Evolutionary conservation across 331 rosid species (phyloP), one percentile per base, ranked within the genome.

Genomic region (Pyrus hybrid): DNA sequence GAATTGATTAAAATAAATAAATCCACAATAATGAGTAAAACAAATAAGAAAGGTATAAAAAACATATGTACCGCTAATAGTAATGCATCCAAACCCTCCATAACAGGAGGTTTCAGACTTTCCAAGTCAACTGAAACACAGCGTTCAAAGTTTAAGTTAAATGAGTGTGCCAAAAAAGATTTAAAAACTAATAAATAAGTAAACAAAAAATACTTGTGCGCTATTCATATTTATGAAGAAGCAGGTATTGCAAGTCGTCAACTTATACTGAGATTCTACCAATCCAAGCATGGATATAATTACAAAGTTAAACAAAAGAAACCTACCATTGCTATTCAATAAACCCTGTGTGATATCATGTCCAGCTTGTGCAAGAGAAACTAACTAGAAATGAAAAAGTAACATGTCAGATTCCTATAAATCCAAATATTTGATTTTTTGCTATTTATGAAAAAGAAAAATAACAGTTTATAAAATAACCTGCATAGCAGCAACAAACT

Each of bases 341-440:
- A 90, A 66, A 85, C 89, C 99, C 26, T 79, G 77, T 72, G 93
- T 80, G 79, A 95, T 76, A 80, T 84, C 41, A 80, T 78, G 85
- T 75, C 96, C 97, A 69, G 85, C 77, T 88, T 95, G 99, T 43
- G 83, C 97, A 71, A 88, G 79, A 71, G 99, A 92, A 68, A 90
- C 76, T 64, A 92, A 85, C 97, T 95, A 72, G 74, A 76, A 13
- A 75, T n/a, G 64, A 75, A 65, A 29, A 32, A 25, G 57, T 14
- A 45, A 64, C 23, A 17, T 17, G 8, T 84, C 67, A 82, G 77
- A 23, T 64, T 73, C 58, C n/a, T 20, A 51, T n/a, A 33, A 13
- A 65, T 61, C 23, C 23, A 9, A 37, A 75, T 33, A 22, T 60
- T 37, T 13, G 30, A 30, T 32, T 56, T 2, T 53, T 53, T 37